Conservation (phyloP, 108 stramenopile genomes). For the Pseudonitzschia pungens region DNA sequence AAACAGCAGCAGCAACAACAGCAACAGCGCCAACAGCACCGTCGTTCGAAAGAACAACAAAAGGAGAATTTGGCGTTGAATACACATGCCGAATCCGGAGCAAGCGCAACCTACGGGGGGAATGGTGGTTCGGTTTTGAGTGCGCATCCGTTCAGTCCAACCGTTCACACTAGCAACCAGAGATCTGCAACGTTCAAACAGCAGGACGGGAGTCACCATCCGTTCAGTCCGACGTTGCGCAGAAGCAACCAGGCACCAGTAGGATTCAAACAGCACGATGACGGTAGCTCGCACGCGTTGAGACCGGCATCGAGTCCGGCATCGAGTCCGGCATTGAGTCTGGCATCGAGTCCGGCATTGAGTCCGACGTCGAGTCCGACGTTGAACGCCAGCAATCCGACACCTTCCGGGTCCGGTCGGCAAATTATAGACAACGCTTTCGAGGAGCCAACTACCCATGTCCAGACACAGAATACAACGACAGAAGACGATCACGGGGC, state of each 20-base stretch:
- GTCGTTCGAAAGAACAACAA: not conserved
- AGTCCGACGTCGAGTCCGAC: not conserved
- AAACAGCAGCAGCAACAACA: not conserved
- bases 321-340: too few relatives aligned
- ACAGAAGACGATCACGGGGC: constrained; percentile 6
- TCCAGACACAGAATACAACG: not conserved
- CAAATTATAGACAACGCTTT: not conserved
- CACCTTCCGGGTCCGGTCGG: not conserved
- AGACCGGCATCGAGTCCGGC: too few relatives aligned
- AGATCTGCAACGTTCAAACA: not conserved
- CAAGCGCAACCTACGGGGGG: not conserved
- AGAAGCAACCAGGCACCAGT: constrained; percentile 6
- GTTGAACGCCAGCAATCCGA: not conserved
- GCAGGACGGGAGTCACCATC: not conserved
- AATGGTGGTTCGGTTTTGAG: not conserved
- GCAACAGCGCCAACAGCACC: not conserved
- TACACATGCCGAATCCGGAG: not conserved
- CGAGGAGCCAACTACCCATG: too few relatives aligned
- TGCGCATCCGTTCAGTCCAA: not conserved
- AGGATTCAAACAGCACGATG: not conserved
- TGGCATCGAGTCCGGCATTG: too few relatives aligned
- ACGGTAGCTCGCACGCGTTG: too few relatives aligned
- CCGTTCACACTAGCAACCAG: not conserved
- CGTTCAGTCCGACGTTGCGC: not conserved
- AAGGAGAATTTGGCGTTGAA: not conserved